Conservation (phyloP, 352 stramenopile species). For the Globisporangium barbulae region DNA sequence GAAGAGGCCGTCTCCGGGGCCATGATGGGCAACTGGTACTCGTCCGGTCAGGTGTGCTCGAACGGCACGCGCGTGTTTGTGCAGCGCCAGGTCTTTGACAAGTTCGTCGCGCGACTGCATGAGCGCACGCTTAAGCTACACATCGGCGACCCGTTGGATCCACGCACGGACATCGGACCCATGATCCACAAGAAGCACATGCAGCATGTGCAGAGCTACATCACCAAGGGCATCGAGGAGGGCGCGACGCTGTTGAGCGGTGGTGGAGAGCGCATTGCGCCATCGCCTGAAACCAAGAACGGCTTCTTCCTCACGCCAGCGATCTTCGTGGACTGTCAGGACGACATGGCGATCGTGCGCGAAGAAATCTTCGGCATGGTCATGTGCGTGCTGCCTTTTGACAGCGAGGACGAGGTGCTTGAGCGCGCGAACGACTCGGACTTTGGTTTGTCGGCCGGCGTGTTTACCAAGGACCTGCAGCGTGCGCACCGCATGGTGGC, state of each 20-base stretch:
- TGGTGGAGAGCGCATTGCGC: slow-evolving; percentile 51
- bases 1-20: slow-evolving; percentile 73
- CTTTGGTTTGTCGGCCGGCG: slow-evolving; percentile 77
- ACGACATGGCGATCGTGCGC: slow-evolving; percentile 87
- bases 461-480: slow-evolving; percentile 86
- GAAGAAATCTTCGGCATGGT: slow-evolving; percentile 88
- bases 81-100: slow-evolving; percentile 74
- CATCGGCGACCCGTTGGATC: slow-evolving; percentile 84
- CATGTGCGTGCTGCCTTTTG: slow-evolving; percentile 75
- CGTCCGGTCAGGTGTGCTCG: slow-evolving; percentile 87
- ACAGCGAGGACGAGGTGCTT: slow-evolving; percentile 74
- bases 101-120: slow-evolving; percentile 80
- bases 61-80: slow-evolving; percentile 90
- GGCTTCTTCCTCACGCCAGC: slow-evolving; percentile 89
- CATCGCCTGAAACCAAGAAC: slow-evolving; percentile 38
- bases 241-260: slow-evolving; percentile 59
- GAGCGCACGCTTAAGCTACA: slow-evolving; percentile 67
- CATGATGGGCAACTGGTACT: slow-evolving; percentile 89
- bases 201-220: slow-evolving; percentile 68
- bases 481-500: slow-evolving; percentile 70
- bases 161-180: slow-evolving; percentile 77
- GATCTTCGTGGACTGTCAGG: slow-evolving; percentile 86
- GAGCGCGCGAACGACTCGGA: slow-evolving; percentile 75
- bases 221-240: slow-evolving; percentile 48
- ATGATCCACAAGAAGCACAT: slow-evolving; percentile 87